phyloP scores from a whole-genome alignment of 768 basidiomycete genomes.

The Mrakia frigida region DNA sequence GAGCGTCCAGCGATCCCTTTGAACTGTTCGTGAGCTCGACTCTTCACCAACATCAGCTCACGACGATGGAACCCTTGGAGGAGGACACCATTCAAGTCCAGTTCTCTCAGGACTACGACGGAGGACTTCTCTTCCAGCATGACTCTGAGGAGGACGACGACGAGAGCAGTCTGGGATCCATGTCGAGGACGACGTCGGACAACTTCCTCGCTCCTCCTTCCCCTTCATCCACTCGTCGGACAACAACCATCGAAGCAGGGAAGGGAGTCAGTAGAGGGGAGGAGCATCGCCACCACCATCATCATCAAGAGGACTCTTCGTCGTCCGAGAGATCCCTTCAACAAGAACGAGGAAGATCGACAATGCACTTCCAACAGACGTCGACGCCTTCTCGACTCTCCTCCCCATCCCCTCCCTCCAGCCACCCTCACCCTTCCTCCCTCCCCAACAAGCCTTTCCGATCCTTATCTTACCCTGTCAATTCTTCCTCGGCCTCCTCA shows the following conservation, averaged over 20 bases:
- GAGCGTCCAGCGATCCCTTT: neutral
- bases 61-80: neutral
- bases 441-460: neutral
- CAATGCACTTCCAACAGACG: no score
- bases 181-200: neutral
- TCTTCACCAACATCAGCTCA: neutral
- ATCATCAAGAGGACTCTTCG: neutral
- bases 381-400: neutral
- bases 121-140: neutral
- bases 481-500: neutral
- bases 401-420: neutral
- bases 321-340: neutral
- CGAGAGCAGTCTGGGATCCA: neutral
- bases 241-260: neutral
- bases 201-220: neutral
- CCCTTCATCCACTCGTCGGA: neutral
- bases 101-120: slow-evolving; percentile 3
- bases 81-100: slow-evolving; percentile 8
- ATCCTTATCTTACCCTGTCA: neutral
- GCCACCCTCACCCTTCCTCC: neutral
- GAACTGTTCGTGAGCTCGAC: neutral
- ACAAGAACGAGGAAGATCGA: neutral
- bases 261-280: neutral
- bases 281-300: neutral
- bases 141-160: slow-evolving; percentile 22